Percentiles rank a stretch among this genome's conserved stretches.
Evolutionary conservation across 2,329 filamentous ascomycete genomes (phyloP).

Genomic region (Hypoxylon sp.): DNA sequence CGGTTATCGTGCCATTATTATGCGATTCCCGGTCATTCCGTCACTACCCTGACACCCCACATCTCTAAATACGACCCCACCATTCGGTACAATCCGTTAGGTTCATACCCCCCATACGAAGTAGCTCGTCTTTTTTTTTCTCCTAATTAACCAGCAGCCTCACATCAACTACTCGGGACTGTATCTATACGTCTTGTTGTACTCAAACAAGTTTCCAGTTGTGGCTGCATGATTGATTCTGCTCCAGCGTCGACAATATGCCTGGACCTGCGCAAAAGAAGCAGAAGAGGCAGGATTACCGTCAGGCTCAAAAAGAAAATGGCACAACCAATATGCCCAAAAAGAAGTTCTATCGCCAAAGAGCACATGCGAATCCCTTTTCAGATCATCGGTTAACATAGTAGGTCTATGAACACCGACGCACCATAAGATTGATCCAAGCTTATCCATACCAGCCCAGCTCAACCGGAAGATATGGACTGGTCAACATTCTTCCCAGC

Average conservation of each 20-base stretch:
- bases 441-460: conserved; percentile 65
- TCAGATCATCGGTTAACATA: conserved; percentile 91
- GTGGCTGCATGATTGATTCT: conserved; percentile 9
- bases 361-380: conserved; percentile 97
- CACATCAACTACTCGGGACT: too few species aligned
- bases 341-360: conserved; percentile 96
- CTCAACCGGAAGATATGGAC: conserved; percentile 83
- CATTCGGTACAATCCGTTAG: neutral
- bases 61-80: neutral
- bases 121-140: neutral
- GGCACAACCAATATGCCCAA: conserved; percentile 73
- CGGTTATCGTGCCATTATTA: conserved; percentile 6
- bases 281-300: conserved; percentile 72
- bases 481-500: conserved; percentile 87
- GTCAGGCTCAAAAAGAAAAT: conserved; percentile 61
- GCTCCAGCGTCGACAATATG: conserved; percentile 45
- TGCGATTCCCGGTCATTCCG: too few species aligned
- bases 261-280: conserved; percentile 61
- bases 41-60: neutral
- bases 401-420: conserved; percentile 60
- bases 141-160: conserved; percentile 15
- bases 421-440: conserved; percentile 33
- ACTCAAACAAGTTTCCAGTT: too few species aligned
- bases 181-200: neutral
- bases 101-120: too few species aligned